A percentile compares a stretch with the other conserved stretches of the same genome.
phyloP scores from a whole-genome alignment of 768 basidiomycete species.

The Rossbeevera mucosa region DNA sequence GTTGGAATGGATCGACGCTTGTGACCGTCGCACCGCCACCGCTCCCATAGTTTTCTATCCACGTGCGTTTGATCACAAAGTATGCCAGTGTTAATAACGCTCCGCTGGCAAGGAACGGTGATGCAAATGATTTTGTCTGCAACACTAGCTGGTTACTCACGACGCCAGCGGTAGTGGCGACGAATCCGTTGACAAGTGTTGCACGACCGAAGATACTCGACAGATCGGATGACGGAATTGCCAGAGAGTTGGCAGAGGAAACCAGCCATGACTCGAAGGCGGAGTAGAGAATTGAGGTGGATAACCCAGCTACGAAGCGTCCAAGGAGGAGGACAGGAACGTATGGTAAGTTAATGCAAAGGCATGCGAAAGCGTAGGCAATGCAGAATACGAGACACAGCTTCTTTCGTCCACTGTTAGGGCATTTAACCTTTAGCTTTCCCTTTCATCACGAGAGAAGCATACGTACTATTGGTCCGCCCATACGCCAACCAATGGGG shows the following conservation, averaged over 20 bases:
- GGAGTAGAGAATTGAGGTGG: slow-evolving; percentile 72
- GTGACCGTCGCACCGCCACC: slow-evolving; percentile 26
- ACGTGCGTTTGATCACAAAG: slow-evolving; percentile 51
- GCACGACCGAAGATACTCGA: slow-evolving; percentile 70
- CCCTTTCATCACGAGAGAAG: not conserved
- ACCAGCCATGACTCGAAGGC: slow-evolving; percentile 78
- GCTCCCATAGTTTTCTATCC: slow-evolving; percentile 70
- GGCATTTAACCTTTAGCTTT: not conserved
- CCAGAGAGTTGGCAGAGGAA: slow-evolving; percentile 49
- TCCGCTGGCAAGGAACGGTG: slow-evolving; percentile 67
- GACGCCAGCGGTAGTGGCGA: slow-evolving; percentile 64
- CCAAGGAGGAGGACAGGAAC: slow-evolving; percentile 60
- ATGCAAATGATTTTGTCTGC: slow-evolving; percentile 45
- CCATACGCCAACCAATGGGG: slow-evolving; percentile 72
- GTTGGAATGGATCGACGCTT: slow-evolving; percentile 43
- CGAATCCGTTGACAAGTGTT: slow-evolving; percentile 67
- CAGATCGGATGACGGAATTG: slow-evolving; percentile 53
- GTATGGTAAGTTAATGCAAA: slow-evolving; percentile 51
- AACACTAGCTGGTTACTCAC: slow-evolving; percentile 61
- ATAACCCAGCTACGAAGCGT: slow-evolving; percentile 63
- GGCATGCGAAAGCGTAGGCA: slow-evolving; percentile 57
- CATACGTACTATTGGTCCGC: slow-evolving; percentile 58
- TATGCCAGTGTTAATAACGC: slow-evolving; percentile 49
- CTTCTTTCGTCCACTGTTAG: slow-evolving; percentile 55
- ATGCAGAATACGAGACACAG: slow-evolving; percentile 71